A percentile compares a stretch with the other conserved stretches of the same genome.
phyloP scores from a whole-genome alignment of 2,329 filamentous ascomycete species.

The Pseudocercospora fijiensis region DNA sequence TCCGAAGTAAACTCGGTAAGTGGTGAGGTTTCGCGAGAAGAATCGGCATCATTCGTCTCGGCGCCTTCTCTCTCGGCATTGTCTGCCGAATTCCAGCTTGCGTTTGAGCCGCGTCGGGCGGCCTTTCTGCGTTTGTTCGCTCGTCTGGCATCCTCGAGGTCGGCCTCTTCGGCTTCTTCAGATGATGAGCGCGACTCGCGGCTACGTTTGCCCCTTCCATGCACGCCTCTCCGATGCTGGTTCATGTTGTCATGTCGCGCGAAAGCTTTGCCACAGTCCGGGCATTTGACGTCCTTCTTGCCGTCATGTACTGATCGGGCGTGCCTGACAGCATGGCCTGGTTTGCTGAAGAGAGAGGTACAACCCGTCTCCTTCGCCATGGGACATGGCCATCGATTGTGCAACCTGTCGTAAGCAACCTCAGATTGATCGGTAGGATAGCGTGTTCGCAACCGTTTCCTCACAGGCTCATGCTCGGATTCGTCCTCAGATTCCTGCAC shows the following conservation, averaged over 20 bases:
- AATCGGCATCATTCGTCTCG: neutral
- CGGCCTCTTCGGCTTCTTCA: constrained; percentile 15
- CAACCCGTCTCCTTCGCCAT: constrained; percentile 16
- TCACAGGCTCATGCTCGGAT: neutral
- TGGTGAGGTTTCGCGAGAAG: neutral
- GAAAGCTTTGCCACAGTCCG: constrained; percentile 16
- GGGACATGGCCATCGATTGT: constrained; percentile 15
- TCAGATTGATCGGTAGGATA: constrained; percentile 7
- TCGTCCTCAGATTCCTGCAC: neutral
- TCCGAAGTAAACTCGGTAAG: constrained; percentile 9
- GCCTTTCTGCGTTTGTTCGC: constrained; percentile 13
- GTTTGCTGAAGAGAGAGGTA: constrained; percentile 14
- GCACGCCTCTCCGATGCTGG: constrained; percentile 17
- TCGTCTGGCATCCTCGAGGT: constrained; percentile 11
- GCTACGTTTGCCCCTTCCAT: constrained; percentile 16
- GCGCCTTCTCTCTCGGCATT: neutral
- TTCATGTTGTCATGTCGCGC: constrained; percentile 20
- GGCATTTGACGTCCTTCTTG: constrained; percentile 13
- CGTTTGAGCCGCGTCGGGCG: neutral
- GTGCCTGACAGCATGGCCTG: constrained; percentile 14
- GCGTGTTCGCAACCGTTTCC: constrained; percentile 9
- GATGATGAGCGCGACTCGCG: constrained; percentile 10
- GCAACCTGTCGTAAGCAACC: neutral
- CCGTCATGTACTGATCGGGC: constrained; percentile 13
- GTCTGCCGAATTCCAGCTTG: constrained; percentile 1